Percentiles rank a stretch among this genome's conserved stretches.
Evolutionary conservation across 192 early-diverging fungal genomes (phyloP).

Genomic region (Pilaira anomala): DNA sequence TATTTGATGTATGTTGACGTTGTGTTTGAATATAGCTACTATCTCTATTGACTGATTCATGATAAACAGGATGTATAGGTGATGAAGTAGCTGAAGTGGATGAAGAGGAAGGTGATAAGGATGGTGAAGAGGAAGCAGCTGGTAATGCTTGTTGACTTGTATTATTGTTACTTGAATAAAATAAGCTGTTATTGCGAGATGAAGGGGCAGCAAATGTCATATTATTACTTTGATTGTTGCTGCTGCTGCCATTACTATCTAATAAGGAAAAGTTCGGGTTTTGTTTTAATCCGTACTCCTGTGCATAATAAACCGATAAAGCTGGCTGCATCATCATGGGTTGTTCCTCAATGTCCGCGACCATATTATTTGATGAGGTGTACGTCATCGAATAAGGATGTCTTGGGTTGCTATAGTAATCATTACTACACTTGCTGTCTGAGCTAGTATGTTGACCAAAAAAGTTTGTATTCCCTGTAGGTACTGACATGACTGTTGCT

Average conservation of each 20-base stretch:
- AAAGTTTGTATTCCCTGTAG: neutral
- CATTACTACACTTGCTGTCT: no score
- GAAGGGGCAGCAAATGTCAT: neutral
- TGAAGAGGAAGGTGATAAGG: slow-evolving; percentile 16
- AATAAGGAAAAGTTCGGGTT: neutral
- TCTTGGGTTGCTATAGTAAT: no score
- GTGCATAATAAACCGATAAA: slow-evolving; percentile 15
- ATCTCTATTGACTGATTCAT: slow-evolving; percentile 4
- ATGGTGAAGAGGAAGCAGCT: neutral
- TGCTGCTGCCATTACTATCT: no score
- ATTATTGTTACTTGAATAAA: neutral
- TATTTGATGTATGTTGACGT: slow-evolving; percentile 6
- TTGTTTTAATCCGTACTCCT: slow-evolving; percentile 18
- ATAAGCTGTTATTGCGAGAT: neutral
- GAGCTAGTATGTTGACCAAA: neutral
- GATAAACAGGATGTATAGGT: slow-evolving; percentile 16
- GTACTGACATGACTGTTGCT: neutral
- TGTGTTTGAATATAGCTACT: slow-evolving; percentile 8
- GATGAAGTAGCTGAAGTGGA: slow-evolving; percentile 15
- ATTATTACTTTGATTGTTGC: slow-evolving; percentile 13
- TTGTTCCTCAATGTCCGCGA: neutral
- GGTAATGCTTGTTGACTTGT: neutral
- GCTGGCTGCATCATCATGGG: slow-evolving; percentile 15
- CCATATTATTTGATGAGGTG: no score
- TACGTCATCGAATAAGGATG: no score